phyloP scores from a whole-genome alignment of 306 rosid genomes.

The Lathyrus sativus region DNA sequence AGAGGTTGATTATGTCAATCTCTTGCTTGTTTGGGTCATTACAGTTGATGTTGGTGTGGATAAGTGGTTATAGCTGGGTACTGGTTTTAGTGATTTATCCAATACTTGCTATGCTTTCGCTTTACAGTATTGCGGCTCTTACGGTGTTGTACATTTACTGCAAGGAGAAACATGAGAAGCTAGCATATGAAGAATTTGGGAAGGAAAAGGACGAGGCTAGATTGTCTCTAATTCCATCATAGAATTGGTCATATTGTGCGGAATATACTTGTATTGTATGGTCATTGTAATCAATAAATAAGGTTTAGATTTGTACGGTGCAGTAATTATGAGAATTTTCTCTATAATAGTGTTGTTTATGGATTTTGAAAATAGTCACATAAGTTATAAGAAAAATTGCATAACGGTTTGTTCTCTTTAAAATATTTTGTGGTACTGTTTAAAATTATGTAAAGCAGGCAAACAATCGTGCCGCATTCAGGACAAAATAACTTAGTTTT shows the following conservation, averaged over 20 bases:
- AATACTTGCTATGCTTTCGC: background rate
- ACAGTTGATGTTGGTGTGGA: background rate
- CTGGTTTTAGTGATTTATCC: background rate
- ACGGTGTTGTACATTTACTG: conserved; percentile 15
- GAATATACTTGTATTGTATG: too few species aligned
- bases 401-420: too few species aligned
- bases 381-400: too few species aligned
- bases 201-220: background rate
- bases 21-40: background rate
- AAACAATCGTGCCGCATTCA: too few species aligned
- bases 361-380: too few species aligned
- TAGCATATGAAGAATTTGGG: background rate
- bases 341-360: too few species aligned
- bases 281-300: too few species aligned
- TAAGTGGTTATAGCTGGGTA: background rate
- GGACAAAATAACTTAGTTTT: too few species aligned
- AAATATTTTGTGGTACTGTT: too few species aligned
- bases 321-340: too few species aligned
- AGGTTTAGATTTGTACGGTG: too few species aligned
- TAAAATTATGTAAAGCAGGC: too few species aligned
- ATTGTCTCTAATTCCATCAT: background rate
- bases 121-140: background rate
- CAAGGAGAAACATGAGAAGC: conserved; percentile 1
- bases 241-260: background rate
- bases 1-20: background rate